A percentile compares a stretch with the other conserved stretches of the same genome.
Evolutionary conservation across 2,329 filamentous ascomycete species (phyloP).

Genomic region (Parastagonospora avenae): DNA sequence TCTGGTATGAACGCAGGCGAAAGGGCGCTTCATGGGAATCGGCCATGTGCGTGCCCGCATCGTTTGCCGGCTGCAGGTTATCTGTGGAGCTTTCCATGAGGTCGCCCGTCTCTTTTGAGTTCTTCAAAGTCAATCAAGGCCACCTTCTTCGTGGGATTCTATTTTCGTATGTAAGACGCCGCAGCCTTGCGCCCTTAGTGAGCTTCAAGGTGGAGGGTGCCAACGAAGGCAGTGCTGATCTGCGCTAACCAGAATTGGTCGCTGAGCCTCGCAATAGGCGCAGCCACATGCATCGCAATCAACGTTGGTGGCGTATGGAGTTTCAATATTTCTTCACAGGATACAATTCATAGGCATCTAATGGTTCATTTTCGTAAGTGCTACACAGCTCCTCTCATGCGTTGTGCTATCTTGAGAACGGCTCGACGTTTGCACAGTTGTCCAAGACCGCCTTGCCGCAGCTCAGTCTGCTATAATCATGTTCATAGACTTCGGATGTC

Average conservation of each 20-base stretch:
- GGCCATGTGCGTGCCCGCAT: not conserved
- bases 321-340: not conserved
- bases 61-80: too few species aligned
- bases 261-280: conserved; percentile 1
- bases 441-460: conserved; percentile 5
- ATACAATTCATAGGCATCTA: not conserved
- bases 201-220: too few species aligned
- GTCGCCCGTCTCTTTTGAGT: too few species aligned
- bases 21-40: conserved; percentile 17
- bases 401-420: not conserved
- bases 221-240: too few species aligned
- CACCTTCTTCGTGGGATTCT: too few species aligned
- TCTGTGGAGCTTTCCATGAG: too few species aligned
- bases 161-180: too few species aligned
- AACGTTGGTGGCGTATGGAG: not conserved
- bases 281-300: not conserved
- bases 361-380: conserved; percentile 32
- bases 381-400: conserved; percentile 25
- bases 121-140: too few species aligned
- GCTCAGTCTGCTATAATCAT: conserved; percentile 2
- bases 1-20: conserved; percentile 52
- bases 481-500: not conserved
- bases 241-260: conserved; percentile 2
- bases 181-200: too few species aligned
- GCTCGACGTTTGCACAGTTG: not conserved